phyloP scores from a whole-genome alignment of 148 eudicot species.

The Camellia lanceoleosa region DNA sequence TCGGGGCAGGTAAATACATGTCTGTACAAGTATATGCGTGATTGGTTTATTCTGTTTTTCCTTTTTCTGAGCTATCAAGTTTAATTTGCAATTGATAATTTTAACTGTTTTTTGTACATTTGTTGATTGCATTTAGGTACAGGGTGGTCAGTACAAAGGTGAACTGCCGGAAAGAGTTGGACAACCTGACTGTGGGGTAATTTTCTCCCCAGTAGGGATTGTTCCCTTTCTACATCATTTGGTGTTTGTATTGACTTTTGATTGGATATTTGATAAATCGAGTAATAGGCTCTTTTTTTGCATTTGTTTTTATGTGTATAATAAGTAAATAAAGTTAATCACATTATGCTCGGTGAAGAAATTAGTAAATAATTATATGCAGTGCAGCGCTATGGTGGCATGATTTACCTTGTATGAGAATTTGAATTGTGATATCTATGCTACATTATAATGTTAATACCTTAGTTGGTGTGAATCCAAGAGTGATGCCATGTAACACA shows the following conservation, averaged over 20 bases:
- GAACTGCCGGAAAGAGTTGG: constrained; percentile 70
- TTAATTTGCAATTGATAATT: background rate
- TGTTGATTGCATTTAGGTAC: constrained; percentile 3
- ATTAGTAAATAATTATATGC: background rate
- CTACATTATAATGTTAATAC: no score
- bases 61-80: background rate
- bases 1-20: constrained; percentile 32
- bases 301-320: background rate
- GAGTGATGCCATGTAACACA: no score
- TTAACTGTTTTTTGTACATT: background rate
- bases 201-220: constrained; percentile 1
- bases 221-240: background rate
- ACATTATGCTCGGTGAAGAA: background rate
- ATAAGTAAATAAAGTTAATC: background rate
- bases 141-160: constrained; percentile 23
- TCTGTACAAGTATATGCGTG: background rate
- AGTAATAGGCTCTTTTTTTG: background rate
- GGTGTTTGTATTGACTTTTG: constrained; percentile 4
- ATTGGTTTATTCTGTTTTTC: background rate
- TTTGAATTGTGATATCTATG: background rate
- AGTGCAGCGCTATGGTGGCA: background rate
- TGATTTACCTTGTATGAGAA: background rate
- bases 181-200: constrained; percentile 73
- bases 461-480: no score
- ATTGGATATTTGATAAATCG: background rate